Conservation (phyloP, 768 basidiomycete genomes). For the Psilocybe cubensis region DNA sequence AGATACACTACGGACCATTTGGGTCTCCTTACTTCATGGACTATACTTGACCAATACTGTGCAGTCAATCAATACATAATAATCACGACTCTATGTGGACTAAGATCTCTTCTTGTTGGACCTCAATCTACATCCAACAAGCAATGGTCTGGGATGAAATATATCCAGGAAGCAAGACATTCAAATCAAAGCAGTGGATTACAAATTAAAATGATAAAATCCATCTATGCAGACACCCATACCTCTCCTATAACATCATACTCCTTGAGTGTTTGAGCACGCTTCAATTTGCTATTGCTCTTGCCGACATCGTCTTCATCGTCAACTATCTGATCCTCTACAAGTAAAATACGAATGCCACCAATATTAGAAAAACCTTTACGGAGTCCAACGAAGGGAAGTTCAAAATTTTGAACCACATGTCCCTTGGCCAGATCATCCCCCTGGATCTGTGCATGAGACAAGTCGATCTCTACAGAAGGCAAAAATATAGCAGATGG, state of each 20-base stretch:
- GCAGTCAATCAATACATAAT: not conserved
- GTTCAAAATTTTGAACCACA: conserved; percentile 59
- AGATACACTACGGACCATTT: not conserved
- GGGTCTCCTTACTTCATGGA: not conserved
- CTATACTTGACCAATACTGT: conserved; percentile 4
- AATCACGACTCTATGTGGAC: too few relatives aligned
- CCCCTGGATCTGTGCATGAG: conserved; percentile 12
- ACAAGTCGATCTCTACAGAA: conserved; percentile 37
- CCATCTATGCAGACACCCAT: conserved; percentile 42
- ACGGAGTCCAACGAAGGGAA: conserved; percentile 60
- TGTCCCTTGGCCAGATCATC: conserved; percentile 33
- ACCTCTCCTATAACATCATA: conserved; percentile 75
- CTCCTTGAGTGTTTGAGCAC: conserved; percentile 62
- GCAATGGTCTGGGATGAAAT: too few relatives aligned
- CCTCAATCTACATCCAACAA: too few relatives aligned
- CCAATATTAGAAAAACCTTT: conserved; percentile 68
- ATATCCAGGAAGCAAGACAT: too few relatives aligned
- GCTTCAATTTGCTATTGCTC: conserved; percentile 27
- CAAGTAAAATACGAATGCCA: conserved; percentile 69
- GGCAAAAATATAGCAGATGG: conserved; percentile 53
- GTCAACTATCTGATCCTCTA: conserved; percentile 56
- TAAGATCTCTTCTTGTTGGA: too few relatives aligned
- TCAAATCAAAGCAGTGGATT: not conserved
- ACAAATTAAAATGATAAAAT: not conserved
- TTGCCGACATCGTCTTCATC: conserved; percentile 27